These are phyloP conservation scores for Candida orba DNA, from an alignment of 805 yeast genomes.

Conservation along the genomic window DNA sequence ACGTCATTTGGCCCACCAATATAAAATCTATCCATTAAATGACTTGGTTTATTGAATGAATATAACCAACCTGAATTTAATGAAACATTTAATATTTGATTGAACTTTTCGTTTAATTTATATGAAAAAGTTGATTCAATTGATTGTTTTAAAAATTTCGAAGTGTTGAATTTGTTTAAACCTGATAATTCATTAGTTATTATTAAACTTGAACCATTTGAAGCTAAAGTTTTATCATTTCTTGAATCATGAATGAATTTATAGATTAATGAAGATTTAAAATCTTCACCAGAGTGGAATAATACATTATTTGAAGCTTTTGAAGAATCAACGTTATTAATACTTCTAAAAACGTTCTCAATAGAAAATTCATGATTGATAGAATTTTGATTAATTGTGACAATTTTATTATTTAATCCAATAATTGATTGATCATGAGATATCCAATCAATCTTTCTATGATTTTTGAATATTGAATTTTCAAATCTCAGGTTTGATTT, in stretches of 20 bases:
- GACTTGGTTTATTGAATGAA: slow-evolving; percentile 33
- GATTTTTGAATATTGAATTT: slow-evolving; percentile 41
- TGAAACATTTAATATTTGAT: slow-evolving; percentile 38
- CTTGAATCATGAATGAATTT: slow-evolving; percentile 36
- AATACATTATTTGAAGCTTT: slow-evolving; percentile 49
- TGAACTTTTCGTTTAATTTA: slow-evolving; percentile 25
- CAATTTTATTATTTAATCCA: slow-evolving; percentile 35
- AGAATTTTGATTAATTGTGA: slow-evolving; percentile 8
- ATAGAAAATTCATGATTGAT: slow-evolving; percentile 42
- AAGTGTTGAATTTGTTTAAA: slow-evolving; percentile 11
- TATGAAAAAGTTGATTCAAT: slow-evolving; percentile 28
- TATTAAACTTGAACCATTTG: slow-evolving; percentile 34
- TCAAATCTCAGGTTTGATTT: slow-evolving; percentile 47
- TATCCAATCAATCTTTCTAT: slow-evolving; percentile 45
- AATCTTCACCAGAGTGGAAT: slow-evolving; percentile 51
- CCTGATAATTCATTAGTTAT: slow-evolving; percentile 40
- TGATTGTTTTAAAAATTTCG: slow-evolving; percentile 30
- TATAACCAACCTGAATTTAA: slow-evolving; percentile 50
- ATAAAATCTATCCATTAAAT: slow-evolving; percentile 73
- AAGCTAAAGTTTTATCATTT: slow-evolving; percentile 34
- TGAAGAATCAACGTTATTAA: slow-evolving; percentile 31
- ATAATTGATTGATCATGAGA: slow-evolving; percentile 45
- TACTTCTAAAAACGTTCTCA: slow-evolving; percentile 39
- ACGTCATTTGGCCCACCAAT: slow-evolving; percentile 75
- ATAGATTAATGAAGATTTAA: slow-evolving; percentile 48